These are phyloP conservation scores for Aquilaria agallochum DNA, from an alignment of 441 rosid genomes.

Conservation along the genomic window DNA sequence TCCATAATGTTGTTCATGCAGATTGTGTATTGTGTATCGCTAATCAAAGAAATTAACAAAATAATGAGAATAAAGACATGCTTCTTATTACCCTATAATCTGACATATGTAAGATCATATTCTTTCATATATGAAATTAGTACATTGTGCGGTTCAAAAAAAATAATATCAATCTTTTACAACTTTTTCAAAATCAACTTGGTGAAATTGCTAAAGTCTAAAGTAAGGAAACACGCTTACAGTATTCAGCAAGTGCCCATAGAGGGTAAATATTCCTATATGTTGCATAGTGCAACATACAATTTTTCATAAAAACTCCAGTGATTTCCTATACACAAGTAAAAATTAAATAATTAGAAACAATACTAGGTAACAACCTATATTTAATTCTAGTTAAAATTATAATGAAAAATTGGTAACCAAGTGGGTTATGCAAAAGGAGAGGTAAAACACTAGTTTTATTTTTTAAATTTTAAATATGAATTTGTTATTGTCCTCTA, in stretches of 20 bases:
- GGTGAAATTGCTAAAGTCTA: neutral
- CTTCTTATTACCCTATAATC: too few species aligned
- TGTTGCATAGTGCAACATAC: constrained; percentile 46
- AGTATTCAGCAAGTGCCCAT: constrained; percentile 62
- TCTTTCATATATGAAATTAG: too few species aligned
- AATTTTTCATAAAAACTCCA: constrained; percentile 49
- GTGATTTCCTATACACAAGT: constrained; percentile 34
- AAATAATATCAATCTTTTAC: too few species aligned
- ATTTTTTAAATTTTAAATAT: neutral
- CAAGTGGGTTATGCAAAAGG: neutral
- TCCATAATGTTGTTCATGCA: too few species aligned
- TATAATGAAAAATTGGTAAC: neutral
- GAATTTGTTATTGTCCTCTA: too few species aligned
- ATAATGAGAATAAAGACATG: too few species aligned
- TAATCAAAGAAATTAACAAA: too few species aligned
- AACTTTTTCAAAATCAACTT: too few species aligned
- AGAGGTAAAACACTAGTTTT: neutral
- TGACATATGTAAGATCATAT: too few species aligned
- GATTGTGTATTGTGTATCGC: too few species aligned
- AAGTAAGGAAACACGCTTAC: constrained; percentile 26
- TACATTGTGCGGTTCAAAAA: too few species aligned
- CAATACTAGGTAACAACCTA: neutral
- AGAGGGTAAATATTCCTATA: constrained; percentile 50
- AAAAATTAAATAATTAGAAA: neutral
- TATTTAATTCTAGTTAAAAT: neutral